These are phyloP conservation scores for Pulveroboletus sp. DNA, from an alignment of 768 basidiomycete genomes.

Conservation along the genomic window DNA sequence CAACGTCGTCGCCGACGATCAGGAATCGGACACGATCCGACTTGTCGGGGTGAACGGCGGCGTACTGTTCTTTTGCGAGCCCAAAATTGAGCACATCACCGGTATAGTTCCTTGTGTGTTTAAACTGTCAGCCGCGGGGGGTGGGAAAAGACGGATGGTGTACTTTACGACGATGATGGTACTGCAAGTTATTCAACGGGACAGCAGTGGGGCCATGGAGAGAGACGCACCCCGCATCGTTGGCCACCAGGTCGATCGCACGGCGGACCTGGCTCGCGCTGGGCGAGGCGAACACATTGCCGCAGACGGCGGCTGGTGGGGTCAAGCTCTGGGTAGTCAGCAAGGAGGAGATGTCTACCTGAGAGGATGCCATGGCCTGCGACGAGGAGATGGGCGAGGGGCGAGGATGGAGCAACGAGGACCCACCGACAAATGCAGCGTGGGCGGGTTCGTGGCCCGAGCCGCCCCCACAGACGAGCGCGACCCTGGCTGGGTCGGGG, in stretches of 20 bases:
- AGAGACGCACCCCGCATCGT: conserved; percentile 59
- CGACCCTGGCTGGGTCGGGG: conserved; percentile 64
- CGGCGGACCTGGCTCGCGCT: conserved; percentile 81
- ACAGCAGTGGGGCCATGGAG: not conserved
- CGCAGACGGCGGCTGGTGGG: conserved; percentile 72
- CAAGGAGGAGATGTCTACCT: conserved; percentile 37
- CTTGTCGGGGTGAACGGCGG: conserved; percentile 65
- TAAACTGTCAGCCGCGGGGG: conserved; percentile 6
- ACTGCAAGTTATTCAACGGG: conserved; percentile 33
- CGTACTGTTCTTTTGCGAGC: conserved; percentile 81
- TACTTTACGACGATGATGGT: conserved; percentile 85
- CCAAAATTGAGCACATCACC: conserved; percentile 93
- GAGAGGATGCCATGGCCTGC: conserved; percentile 76
- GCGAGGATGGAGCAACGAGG: not conserved
- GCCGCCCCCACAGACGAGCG: conserved; percentile 81
- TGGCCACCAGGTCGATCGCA: conserved; percentile 74
- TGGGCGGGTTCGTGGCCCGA: conserved; percentile 92
- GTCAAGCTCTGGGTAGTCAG: not conserved
- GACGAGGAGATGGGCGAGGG: conserved; percentile 1
- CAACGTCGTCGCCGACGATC: conserved; percentile 88
- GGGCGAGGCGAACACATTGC: conserved; percentile 88
- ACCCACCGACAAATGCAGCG: conserved; percentile 81
- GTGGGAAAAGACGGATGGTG: not conserved
- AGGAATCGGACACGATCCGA: conserved; percentile 70
- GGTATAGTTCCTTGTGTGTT: conserved; percentile 67